phyloP scores from a whole-genome alignment of 1,139 yeast species.

The Saccharomyces hybrid region DNA sequence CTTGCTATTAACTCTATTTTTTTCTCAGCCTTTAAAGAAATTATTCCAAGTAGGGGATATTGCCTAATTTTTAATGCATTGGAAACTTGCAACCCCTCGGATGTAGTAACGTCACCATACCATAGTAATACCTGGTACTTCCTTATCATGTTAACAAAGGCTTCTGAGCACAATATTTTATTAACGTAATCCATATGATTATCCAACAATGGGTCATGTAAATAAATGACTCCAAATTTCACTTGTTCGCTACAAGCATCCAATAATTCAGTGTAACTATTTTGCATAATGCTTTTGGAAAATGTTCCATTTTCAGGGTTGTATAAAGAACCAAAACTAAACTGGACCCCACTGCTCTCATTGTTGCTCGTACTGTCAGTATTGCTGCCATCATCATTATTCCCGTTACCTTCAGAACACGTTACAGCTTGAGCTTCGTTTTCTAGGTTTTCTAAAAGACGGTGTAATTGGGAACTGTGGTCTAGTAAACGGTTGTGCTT shows the following conservation, averaged over 20 bases:
- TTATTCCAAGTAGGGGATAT: conserved; percentile 71
- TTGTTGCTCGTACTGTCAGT: neutral
- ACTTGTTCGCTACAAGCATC: conserved; percentile 24
- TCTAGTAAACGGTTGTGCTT: conserved; percentile 12
- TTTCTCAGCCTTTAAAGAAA: conserved; percentile 50
- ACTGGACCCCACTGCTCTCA: conserved; percentile 1
- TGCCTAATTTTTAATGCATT: conserved; percentile 64
- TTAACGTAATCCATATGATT: conserved; percentile 48
- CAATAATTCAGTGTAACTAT: conserved; percentile 24
- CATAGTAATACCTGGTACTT: conserved; percentile 56
- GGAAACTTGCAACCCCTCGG: conserved; percentile 82
- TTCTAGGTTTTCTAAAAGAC: conserved; percentile 17
- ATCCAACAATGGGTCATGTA: conserved; percentile 71
- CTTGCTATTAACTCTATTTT: conserved; percentile 59
- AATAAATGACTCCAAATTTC: conserved; percentile 58
- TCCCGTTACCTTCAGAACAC: neutral
- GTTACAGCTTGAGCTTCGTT: conserved; percentile 8
- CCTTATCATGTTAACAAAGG: conserved; percentile 44
- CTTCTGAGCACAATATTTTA: conserved; percentile 48
- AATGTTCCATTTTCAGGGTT: conserved; percentile 19
- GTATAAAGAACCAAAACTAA: conserved; percentile 23
- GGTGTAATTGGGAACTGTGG: conserved; percentile 13
- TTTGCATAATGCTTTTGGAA: conserved; percentile 14
- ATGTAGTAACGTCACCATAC: conserved; percentile 74
- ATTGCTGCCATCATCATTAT: neutral